A percentile compares a stretch with the other conserved stretches of the same genome.
Conservation (phyloP, 2,329 filamentous ascomycete genomes). For the Paraconiothyrium sp. region DNA sequence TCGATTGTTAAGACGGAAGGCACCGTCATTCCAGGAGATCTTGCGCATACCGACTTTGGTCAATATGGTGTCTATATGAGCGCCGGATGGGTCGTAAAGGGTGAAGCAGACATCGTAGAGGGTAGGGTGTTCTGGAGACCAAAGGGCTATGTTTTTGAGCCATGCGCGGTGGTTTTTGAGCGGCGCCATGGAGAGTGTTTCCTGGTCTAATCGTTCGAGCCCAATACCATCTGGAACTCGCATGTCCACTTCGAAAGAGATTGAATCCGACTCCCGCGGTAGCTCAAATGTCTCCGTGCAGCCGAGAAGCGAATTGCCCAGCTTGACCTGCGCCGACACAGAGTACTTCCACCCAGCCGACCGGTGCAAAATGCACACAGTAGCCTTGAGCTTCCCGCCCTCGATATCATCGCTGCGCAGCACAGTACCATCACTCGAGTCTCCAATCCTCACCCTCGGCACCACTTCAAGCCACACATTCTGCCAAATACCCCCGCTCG, state of each 20-base stretch:
- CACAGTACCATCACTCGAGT: constrained; percentile 68
- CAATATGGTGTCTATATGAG: constrained; percentile 63
- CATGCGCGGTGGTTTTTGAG: constrained; percentile 54
- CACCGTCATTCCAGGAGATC: constrained; percentile 68
- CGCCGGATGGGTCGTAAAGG: constrained; percentile 55
- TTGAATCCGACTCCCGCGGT: constrained; percentile 61
- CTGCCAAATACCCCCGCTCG: constrained; percentile 68
- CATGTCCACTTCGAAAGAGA: constrained; percentile 59
- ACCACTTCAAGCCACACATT: constrained; percentile 67
- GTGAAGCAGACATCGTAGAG: constrained; percentile 66
- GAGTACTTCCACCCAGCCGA: constrained; percentile 57
- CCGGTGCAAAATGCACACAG: constrained; percentile 61
- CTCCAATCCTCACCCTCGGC: constrained; percentile 62
- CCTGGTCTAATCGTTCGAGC: constrained; percentile 51
- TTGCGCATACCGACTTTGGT: constrained; percentile 71
- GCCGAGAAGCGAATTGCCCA: constrained; percentile 60
- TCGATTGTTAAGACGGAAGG: constrained; percentile 67
- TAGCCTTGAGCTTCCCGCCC: constrained; percentile 61
- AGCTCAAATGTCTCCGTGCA: constrained; percentile 56
- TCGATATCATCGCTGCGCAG: constrained; percentile 64
- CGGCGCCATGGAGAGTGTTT: constrained; percentile 43
- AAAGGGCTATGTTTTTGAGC: constrained; percentile 68
- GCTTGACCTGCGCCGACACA: constrained; percentile 64
- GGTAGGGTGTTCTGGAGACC: constrained; percentile 67
- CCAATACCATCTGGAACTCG: constrained; percentile 56